Conservation (phyloP, 805 yeast species). For the Zygoascus biomembranicola region DNA sequence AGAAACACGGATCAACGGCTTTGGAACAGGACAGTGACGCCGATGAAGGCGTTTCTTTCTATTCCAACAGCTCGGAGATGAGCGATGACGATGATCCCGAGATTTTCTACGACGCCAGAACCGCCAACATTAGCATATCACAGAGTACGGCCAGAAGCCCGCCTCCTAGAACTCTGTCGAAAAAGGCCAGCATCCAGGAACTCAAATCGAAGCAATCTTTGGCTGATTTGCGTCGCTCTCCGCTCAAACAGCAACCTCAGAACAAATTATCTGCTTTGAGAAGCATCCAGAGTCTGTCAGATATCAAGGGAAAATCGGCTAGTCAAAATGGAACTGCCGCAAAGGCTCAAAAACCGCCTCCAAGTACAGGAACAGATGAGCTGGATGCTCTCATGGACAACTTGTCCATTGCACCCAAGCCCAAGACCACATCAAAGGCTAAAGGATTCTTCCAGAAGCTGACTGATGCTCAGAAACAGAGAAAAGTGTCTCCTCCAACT, state of each 20-base stretch:
- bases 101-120: background rate
- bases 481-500: background rate
- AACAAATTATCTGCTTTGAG: background rate
- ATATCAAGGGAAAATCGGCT: background rate
- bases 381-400: background rate
- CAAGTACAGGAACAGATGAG: background rate
- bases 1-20: background rate
- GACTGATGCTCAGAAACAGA: background rate
- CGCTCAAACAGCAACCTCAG: background rate
- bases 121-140: background rate
- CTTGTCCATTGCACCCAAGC: background rate
- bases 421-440: background rate
- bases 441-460: conserved; percentile 1
- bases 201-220: background rate
- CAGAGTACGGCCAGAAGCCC: background rate
- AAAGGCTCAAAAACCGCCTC: background rate
- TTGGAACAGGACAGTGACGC: background rate
- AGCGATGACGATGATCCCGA: background rate
- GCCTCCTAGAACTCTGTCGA: background rate
- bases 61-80: background rate
- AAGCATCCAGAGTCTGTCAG: background rate
- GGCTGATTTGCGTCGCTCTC: background rate
- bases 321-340: background rate
- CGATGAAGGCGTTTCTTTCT: background rate
- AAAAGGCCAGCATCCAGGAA: background rate